These are phyloP conservation scores for Solanum chmielewskii DNA, from an alignment of 257 asterid species.

Conservation along the genomic window DNA sequence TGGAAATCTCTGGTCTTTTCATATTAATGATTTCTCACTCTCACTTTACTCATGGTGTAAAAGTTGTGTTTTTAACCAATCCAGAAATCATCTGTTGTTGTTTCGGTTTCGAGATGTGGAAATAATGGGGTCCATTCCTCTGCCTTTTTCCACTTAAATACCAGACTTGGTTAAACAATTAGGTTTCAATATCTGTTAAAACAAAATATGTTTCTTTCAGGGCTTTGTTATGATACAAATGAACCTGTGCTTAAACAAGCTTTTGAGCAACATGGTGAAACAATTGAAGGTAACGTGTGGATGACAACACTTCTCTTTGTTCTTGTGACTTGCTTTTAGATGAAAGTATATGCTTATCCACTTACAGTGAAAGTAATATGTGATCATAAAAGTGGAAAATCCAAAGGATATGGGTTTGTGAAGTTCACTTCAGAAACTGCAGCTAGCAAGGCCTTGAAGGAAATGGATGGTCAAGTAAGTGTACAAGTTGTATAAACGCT, in stretches of 20 bases:
- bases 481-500: neutral
- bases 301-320: neutral
- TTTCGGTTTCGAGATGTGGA: neutral
- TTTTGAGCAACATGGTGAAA: constrained; percentile 49
- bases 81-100: neutral
- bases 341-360: neutral
- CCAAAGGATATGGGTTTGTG: constrained; percentile 79
- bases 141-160: neutral
- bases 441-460: constrained; percentile 55
- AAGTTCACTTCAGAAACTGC: constrained; percentile 31
- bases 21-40: neutral
- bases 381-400: constrained; percentile 53
- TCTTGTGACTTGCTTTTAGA: neutral
- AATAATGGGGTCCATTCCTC: neutral
- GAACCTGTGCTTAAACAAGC: constrained; percentile 55
- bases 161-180: neutral
- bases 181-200: neutral
- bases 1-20: neutral
- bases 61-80: too few relatives aligned
- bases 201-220: constrained; percentile 16
- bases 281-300: constrained; percentile 37
- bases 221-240: constrained; percentile 73
- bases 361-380: constrained; percentile 65
- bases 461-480: constrained; percentile 65
- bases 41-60: neutral